A percentile compares a stretch with the other conserved stretches of the same genome.
Evolutionary conservation across 208 protist genomes (phyloP).

Genomic region (Vickermania spadyakhi): DNA sequence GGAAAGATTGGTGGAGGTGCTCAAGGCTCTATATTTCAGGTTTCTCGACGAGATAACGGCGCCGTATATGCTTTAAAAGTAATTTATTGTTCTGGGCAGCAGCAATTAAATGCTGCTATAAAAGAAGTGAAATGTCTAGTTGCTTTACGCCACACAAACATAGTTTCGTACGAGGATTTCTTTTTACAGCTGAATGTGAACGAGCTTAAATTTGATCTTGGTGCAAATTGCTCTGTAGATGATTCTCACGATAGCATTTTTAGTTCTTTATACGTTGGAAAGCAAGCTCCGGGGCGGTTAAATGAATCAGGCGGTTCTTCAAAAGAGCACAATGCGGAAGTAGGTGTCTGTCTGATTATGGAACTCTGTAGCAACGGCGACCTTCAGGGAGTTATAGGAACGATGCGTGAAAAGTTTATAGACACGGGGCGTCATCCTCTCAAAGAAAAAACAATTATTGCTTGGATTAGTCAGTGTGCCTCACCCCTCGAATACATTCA

Average conservation of each 20-base stretch:
- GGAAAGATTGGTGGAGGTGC: constrained; percentile 67
- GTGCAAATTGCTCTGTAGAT: background rate
- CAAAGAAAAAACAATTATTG: constrained; percentile 40
- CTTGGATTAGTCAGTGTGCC: constrained; percentile 74
- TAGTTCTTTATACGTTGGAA: background rate
- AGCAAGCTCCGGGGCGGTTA: background rate
- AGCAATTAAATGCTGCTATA: constrained; percentile 62
- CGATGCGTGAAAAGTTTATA: constrained; percentile 58
- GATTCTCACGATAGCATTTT: background rate
- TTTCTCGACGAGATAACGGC: constrained; percentile 34
- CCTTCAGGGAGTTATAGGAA: constrained; percentile 44
- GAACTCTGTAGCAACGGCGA: constrained; percentile 75
- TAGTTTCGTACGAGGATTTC: constrained; percentile 85
- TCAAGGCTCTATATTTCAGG: constrained; percentile 73
- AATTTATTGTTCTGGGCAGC: constrained; percentile 52
- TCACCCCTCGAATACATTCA: constrained; percentile 77
- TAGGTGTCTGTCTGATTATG: constrained; percentile 81
- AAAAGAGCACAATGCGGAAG: constrained; percentile 20
- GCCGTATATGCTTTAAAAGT: constrained; percentile 79
- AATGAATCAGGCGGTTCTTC: background rate
- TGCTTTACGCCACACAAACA: constrained; percentile 61
- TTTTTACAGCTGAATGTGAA: constrained; percentile 72
- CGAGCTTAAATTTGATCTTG: constrained; percentile 39
- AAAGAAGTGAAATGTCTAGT: constrained; percentile 84
- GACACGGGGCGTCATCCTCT: constrained; percentile 56